Conservation (phyloP, 805 yeast species). For the Cyberlindnera mycetangii region DNA sequence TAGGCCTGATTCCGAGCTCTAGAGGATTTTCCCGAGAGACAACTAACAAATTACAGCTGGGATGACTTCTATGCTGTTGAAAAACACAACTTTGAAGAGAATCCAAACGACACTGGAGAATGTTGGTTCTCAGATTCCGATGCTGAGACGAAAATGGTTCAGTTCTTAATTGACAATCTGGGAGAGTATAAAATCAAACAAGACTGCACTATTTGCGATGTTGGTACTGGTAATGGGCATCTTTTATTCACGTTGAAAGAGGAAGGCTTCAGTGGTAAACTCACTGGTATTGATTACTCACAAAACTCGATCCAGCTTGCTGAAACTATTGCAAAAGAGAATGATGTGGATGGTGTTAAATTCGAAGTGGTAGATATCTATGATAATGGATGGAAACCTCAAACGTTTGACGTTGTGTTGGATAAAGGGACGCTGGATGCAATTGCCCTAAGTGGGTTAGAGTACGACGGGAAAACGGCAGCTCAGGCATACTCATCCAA, state of each 20-base stretch:
- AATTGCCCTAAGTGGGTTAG: constrained; percentile 74
- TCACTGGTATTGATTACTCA: constrained; percentile 86
- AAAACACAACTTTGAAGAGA: constrained; percentile 62
- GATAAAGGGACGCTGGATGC: constrained; percentile 99
- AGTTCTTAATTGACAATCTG: constrained; percentile 56
- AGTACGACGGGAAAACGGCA: constrained; percentile 44
- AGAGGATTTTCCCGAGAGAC: neutral
- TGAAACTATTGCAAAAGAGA: constrained; percentile 45
- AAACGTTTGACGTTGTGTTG: constrained; percentile 65
- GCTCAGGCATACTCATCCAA: constrained; percentile 61
- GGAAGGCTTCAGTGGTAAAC: constrained; percentile 56
- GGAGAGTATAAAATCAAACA: constrained; percentile 33
- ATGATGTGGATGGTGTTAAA: constrained; percentile 35
- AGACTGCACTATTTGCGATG: constrained; percentile 54
- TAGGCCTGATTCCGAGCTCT: constrained; percentile 26
- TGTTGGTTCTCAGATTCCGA: constrained; percentile 96
- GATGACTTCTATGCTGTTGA: constrained; percentile 80
- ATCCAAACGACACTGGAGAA: constrained; percentile 88
- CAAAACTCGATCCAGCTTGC: constrained; percentile 80
- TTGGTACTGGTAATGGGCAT: constrained; percentile 98
- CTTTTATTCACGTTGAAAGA: constrained; percentile 65
- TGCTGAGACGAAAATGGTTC: constrained; percentile 84
- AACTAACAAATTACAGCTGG: constrained; percentile 50
- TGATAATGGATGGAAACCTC: constrained; percentile 34
- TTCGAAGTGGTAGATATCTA: constrained; percentile 75